These are phyloP conservation scores for Salisapilia sapeloensis DNA, from an alignment of 352 stramenopile genomes.

Conservation along the genomic window DNA sequence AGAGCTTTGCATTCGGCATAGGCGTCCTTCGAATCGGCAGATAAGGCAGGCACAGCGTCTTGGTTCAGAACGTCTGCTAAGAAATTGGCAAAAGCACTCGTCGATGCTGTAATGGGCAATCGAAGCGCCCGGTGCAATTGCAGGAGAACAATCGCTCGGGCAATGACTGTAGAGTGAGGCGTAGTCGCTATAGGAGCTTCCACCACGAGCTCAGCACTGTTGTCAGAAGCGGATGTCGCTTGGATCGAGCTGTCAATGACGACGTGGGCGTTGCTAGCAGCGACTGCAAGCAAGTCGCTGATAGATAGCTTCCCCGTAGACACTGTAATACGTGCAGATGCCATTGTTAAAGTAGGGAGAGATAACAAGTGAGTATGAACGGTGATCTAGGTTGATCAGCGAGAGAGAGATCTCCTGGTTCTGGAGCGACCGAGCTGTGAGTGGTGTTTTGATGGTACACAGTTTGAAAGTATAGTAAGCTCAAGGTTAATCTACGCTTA, in stretches of 20 bases:
- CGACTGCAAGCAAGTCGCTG: constrained; percentile 40
- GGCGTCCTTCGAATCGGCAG: constrained; percentile 7
- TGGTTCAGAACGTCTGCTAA: constrained; percentile 43
- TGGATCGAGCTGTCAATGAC: constrained; percentile 9
- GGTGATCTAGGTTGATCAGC: too few relatives aligned
- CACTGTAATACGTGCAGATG: constrained; percentile 31
- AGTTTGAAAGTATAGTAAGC: too few relatives aligned
- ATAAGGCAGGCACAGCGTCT: constrained; percentile 17
- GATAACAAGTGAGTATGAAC: too few relatives aligned
- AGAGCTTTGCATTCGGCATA: constrained; percentile 7
- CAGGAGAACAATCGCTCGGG: constrained; percentile 18
- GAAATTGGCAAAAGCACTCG: constrained; percentile 17
- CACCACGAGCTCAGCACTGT: constrained; percentile 3
- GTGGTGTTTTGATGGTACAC: too few relatives aligned
- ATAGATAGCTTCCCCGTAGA: constrained; percentile 29
- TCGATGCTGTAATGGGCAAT: constrained; percentile 8
- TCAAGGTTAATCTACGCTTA: too few relatives aligned
- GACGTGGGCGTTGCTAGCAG: constrained; percentile 24
- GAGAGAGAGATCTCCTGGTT: too few relatives aligned
- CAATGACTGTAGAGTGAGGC: too few relatives aligned
- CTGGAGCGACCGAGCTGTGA: too few relatives aligned
- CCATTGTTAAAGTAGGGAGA: too few relatives aligned
- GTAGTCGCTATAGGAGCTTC: too few relatives aligned
- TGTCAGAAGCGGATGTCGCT: neutral
- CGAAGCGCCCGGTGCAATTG: constrained; percentile 21